Conservation (phyloP, 106 monocot genomes). For the Iris macrosiphon region DNA sequence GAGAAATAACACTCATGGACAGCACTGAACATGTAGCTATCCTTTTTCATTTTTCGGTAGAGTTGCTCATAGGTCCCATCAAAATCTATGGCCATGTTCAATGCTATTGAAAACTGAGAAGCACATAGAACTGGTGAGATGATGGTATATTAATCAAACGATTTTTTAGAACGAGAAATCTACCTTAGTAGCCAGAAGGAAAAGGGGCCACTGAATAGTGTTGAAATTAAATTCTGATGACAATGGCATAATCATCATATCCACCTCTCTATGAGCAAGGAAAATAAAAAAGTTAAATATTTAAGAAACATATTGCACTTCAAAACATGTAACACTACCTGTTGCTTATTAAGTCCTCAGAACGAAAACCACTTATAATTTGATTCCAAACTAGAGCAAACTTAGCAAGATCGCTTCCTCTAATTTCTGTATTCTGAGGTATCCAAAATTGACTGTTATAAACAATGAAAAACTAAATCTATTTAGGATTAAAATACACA, state of each 20-base stretch:
- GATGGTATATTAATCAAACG: background rate
- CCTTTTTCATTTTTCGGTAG: conserved; percentile 49
- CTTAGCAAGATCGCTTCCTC: conserved; percentile 34
- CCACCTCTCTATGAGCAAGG: conserved; percentile 44
- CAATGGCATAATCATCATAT: conserved; percentile 63
- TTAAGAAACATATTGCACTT: background rate
- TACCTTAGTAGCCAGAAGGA: conserved; percentile 63
- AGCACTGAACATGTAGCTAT: conserved; percentile 62
- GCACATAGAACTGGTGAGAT: conserved; percentile 5
- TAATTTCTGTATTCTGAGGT: conserved; percentile 31
- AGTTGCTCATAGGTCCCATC: conserved; percentile 38
- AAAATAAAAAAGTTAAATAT: conserved; percentile 1
- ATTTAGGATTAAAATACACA: background rate
- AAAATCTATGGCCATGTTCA: conserved; percentile 50
- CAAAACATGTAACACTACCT: conserved; percentile 21
- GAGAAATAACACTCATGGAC: conserved; percentile 49
- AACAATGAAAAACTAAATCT: background rate
- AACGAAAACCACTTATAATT: conserved; percentile 52
- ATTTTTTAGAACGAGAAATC: background rate
- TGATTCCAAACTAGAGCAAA: conserved; percentile 78
- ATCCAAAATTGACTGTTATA: background rate
- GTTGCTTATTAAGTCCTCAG: conserved; percentile 73
- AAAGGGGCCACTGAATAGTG: conserved; percentile 51
- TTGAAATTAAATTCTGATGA: conserved; percentile 19
- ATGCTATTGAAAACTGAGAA: conserved; percentile 52